A percentile compares a stretch with the other conserved stretches of the same genome.
These are phyloP conservation scores for Suillus subaureus DNA, from an alignment of 768 basidiomycete genomes.

Conservation along the genomic window DNA sequence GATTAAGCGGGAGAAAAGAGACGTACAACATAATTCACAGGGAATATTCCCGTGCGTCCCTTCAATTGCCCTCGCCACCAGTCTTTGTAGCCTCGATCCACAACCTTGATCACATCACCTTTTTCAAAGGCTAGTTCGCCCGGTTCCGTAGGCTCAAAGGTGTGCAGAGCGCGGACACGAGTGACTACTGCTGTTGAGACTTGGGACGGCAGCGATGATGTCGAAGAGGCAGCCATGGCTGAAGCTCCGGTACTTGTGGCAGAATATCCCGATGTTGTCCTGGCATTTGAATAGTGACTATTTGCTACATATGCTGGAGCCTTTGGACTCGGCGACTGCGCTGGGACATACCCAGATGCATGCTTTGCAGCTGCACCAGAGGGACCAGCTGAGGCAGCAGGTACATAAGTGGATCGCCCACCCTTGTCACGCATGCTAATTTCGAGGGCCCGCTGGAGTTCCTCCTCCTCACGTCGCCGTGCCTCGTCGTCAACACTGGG, in stretches of 20 bases:
- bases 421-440: constrained; percentile 93
- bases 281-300: constrained; percentile 27
- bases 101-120: constrained; percentile 93
- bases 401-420: constrained; percentile 62
- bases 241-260: constrained; percentile 32
- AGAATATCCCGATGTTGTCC: constrained; percentile 56
- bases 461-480: constrained; percentile 88
- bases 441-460: constrained; percentile 89
- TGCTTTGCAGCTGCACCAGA: constrained; percentile 29
- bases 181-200: constrained; percentile 54
- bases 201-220: constrained; percentile 28
- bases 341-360: constrained; percentile 18
- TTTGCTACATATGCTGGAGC: constrained; percentile 14
- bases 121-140: constrained; percentile 92
- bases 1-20: neutral
- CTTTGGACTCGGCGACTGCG: constrained; percentile 23
- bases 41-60: constrained; percentile 93
- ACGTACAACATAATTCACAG: constrained; percentile 92
- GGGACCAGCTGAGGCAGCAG: constrained; percentile 37
- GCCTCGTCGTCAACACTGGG: constrained; percentile 77
- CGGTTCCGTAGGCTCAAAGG: constrained; percentile 83
- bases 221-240: constrained; percentile 24
- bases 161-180: constrained; percentile 86
- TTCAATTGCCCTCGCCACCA: constrained; percentile 97
- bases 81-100: constrained; percentile 91